Evolutionary conservation across 306 rosid genomes (phyloP).

Genomic region (Corylus americana): DNA sequence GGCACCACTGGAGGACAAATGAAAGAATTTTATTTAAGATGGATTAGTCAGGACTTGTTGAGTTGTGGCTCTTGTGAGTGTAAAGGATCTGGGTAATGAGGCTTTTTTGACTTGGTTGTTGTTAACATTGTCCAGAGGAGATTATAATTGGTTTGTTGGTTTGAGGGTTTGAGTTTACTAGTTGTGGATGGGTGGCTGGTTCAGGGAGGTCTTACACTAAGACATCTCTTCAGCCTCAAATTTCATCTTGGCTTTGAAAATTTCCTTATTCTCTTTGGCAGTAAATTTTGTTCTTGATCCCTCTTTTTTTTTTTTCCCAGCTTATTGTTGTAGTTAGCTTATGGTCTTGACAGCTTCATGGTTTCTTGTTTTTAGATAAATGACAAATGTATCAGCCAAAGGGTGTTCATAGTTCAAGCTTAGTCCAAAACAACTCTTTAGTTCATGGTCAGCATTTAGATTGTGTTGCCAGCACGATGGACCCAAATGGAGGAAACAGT

Average conservation of each 20-base stretch:
- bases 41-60: not conserved
- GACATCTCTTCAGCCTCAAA: not conserved
- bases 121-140: not conserved
- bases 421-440: constrained; percentile 48
- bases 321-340: constrained; percentile 1
- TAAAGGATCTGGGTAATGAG: not conserved
- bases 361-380: constrained; percentile 46
- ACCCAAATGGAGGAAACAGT: constrained; percentile 66
- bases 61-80: not conserved
- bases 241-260: not conserved
- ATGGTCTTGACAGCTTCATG: constrained; percentile 12
- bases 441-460: constrained; percentile 59
- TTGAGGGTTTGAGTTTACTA: not conserved
- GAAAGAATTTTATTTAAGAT: not conserved
- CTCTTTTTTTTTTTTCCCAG: not conserved
- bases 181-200: not conserved
- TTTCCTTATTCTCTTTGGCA: not conserved
- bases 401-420: constrained; percentile 53
- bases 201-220: not conserved
- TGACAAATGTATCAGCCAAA: constrained; percentile 71
- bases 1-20: not conserved
- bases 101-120: not conserved
- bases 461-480: constrained; percentile 65
- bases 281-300: not conserved
- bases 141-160: not conserved